phyloP scores from a whole-genome alignment of 2,329 filamentous ascomycete genomes.

The Sclerotinia nivalis region DNA sequence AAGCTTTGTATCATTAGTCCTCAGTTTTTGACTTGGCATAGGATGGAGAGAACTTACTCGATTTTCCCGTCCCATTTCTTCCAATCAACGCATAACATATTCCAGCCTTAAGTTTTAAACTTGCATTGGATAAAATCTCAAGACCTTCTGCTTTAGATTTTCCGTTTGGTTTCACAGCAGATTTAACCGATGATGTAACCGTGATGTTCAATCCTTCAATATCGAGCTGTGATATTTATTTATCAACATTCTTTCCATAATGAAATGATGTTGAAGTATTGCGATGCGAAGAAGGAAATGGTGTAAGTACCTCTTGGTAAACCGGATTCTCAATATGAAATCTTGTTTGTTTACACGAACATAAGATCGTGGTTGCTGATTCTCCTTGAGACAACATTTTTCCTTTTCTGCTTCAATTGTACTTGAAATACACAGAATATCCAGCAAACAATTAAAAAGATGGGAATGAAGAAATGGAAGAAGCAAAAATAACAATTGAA shows the following conservation, averaged over 20 bases:
- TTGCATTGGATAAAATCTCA: constrained; percentile 72
- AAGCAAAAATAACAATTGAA: not conserved
- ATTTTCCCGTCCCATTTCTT: constrained; percentile 81
- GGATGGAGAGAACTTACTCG: constrained; percentile 53
- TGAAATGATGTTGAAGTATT: not conserved
- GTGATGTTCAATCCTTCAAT: constrained; percentile 73
- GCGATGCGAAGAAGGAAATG: not conserved
- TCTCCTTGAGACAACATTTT: constrained; percentile 28
- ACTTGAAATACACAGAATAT: no score
- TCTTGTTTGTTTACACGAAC: constrained; percentile 41
- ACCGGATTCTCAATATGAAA: constrained; percentile 41
- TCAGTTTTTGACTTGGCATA: constrained; percentile 11
- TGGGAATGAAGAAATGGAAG: not conserved
- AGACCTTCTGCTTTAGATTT: constrained; percentile 52
- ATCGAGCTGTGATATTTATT: constrained; percentile 54
- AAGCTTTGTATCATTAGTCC: constrained; percentile 47
- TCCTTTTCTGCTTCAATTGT: not conserved
- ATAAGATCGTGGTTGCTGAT: constrained; percentile 36
- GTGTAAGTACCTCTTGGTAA: constrained; percentile 37
- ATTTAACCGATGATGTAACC: constrained; percentile 50
- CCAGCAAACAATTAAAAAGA: no score
- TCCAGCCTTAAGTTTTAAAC: constrained; percentile 70
- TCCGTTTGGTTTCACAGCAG: constrained; percentile 50
- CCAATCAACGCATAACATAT: constrained; percentile 77
- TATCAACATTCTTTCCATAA: constrained; percentile 5